Conservation (phyloP, 106 monocot species). For the Phalaenopsis aphrodite region DNA sequence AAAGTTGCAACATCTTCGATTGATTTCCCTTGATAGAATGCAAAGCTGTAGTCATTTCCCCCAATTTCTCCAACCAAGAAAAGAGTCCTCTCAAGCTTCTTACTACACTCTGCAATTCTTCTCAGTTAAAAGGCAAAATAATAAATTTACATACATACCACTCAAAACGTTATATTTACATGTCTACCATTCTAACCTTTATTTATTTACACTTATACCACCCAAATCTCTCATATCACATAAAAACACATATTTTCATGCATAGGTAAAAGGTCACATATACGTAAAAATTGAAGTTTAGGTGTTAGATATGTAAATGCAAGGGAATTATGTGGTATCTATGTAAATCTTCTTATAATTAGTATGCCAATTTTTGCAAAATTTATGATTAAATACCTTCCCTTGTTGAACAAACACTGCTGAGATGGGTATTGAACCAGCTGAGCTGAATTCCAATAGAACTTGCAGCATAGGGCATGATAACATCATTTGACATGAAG, state of each 20-base stretch:
- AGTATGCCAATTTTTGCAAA: neutral
- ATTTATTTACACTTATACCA: too few species aligned
- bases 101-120: neutral
- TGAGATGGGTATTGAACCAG: conserved; percentile 12
- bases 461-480: conserved; percentile 1
- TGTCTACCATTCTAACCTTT: too few species aligned
- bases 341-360: too few species aligned
- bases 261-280: too few species aligned
- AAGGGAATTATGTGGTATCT: too few species aligned
- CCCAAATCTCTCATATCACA: too few species aligned
- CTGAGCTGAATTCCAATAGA: conserved; percentile 10
- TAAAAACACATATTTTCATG: too few species aligned
- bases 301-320: too few species aligned
- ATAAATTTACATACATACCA: neutral
- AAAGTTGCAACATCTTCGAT: conserved; percentile 1
- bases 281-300: too few species aligned
- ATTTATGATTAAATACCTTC: conserved; percentile 1
- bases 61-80: conserved; percentile 19
- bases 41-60: conserved; percentile 20
- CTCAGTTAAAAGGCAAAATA: neutral
- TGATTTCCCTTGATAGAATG: conserved; percentile 6
- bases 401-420: neutral
- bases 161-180: too few species aligned
- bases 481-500: conserved; percentile 19
- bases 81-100: conserved; percentile 12